Evolutionary conservation across 257 asterid species (phyloP).

Genomic region (Fraxinus anomala): DNA sequence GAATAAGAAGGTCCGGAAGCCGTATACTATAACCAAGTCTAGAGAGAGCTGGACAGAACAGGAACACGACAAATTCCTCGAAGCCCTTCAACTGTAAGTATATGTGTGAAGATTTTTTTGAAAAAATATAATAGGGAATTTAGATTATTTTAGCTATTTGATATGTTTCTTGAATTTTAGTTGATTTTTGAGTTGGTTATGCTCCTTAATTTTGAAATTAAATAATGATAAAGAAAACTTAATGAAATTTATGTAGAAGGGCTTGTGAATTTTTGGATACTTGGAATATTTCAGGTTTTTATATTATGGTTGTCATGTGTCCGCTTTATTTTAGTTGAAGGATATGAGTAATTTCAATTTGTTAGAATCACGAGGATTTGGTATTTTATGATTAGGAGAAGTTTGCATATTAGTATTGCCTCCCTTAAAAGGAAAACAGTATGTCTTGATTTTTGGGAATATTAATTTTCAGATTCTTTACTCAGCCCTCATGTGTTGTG

Average conservation of each 20-base stretch:
- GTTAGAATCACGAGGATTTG: not conserved
- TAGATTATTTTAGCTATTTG: not conserved
- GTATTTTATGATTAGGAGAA: not conserved
- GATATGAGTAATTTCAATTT: not conserved
- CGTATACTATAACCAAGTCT: conserved; percentile 80
- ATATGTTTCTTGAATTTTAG: not conserved
- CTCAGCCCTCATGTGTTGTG: not conserved
- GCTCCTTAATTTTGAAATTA: not conserved
- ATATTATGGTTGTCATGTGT: not conserved
- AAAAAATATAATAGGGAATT: not conserved
- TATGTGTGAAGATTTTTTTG: not conserved
- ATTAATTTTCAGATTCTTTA: not conserved
- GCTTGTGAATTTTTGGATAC: not conserved
- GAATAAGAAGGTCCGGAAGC: conserved; percentile 72
- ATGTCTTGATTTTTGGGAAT: not conserved
- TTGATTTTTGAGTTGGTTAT: not conserved
- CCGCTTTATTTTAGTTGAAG: not conserved
- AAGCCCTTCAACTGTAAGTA: conserved; percentile 57
- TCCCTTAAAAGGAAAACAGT: not conserved
- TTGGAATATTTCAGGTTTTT: not conserved
- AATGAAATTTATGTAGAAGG: not conserved
- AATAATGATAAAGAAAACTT: not conserved
- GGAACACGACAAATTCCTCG: conserved; percentile 79
- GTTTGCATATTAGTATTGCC: not conserved
- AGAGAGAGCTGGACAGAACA: conserved; percentile 86